A percentile compares a stretch with the other conserved stretches of the same genome.
Evolutionary conservation across 148 eudicot genomes (phyloP).

Genomic region (Oxyria digyna): DNA sequence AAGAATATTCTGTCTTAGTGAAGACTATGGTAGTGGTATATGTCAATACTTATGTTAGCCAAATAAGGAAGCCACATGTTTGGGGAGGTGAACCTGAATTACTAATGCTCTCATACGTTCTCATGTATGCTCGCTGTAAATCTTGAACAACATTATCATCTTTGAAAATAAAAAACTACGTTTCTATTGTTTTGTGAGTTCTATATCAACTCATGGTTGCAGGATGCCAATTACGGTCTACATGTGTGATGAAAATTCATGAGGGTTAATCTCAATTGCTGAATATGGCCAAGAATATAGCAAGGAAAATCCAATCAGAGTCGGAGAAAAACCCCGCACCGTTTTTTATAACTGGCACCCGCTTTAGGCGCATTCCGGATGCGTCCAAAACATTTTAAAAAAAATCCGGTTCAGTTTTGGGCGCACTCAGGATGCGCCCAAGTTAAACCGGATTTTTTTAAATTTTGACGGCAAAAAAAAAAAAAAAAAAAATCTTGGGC

Average conservation of each 20-base stretch:
- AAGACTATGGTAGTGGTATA: too few relatives aligned
- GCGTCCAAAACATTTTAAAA: too few relatives aligned
- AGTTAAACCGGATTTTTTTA: too few relatives aligned
- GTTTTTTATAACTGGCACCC: too few relatives aligned
- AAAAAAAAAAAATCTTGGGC: too few relatives aligned
- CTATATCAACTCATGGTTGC: conserved; percentile 7
- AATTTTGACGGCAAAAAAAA: too few relatives aligned
- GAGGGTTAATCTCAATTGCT: conserved; percentile 79
- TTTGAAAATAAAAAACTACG: too few relatives aligned
- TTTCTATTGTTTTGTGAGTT: background rate
- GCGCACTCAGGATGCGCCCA: too few relatives aligned
- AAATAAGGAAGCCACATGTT: conserved; percentile 76
- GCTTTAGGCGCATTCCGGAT: too few relatives aligned
- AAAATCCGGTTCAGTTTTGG: too few relatives aligned
- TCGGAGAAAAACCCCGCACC: too few relatives aligned
- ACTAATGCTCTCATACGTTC: conserved; percentile 92
- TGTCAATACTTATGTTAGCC: conserved; percentile 58
- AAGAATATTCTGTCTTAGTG: too few relatives aligned
- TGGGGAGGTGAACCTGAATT: conserved; percentile 99
- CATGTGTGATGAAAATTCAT: conserved; percentile 57
- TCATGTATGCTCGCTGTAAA: conserved; percentile 27
- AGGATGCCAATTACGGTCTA: conserved; percentile 97
- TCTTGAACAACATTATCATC: background rate
- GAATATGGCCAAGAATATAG: conserved; percentile 95
- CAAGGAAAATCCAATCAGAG: conserved; percentile 66